Base-by-base conservation (phyloP, 768 basidiomycete genomes). In the Cystofilobasidium macerans region DNA sequence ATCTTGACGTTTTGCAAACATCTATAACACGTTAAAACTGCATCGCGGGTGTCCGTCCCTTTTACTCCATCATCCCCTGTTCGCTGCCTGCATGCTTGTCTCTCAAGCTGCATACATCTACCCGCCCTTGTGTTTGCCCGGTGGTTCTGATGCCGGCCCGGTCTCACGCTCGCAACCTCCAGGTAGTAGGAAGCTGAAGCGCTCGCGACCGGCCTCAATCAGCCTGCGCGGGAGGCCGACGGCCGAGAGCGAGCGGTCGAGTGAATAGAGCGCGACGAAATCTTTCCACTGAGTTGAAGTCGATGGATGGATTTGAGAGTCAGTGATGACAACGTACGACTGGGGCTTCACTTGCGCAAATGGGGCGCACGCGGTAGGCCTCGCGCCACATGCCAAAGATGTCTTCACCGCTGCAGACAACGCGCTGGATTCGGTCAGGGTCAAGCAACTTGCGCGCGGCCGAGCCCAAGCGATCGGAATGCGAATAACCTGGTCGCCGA, bases 341-440 rank as follows among this genome's bases (percentile, higher is more conserved):
- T n/a, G n/a, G n/a, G n/a, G n/a, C n/a, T n/a, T n/a, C n/a, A n/a
- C n/a, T n/a, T n/a, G 14, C 2, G 45, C 22, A 24, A 47, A n/a
- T 47, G 22, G 45, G 3, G 45, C 28, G 22, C 24, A 43, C 38
- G 13, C 60, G 12, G 45, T 72, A 73, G 16, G 70, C 72, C 73
- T 85, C 84, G 22, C 84, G 84, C 12, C 85, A 73, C 83, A 85
- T 84, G 16, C 79, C 81, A 71, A 84, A 85, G 30, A 85, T 81
- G 68, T 86, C 84, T 68, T 80, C 81, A 5, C 83, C 84, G 26
- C 73, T 75, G 71, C 84, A 86, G 38, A 86, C 81, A 11, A 79
- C 81, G 38, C 80, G 74, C 71, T 85, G 84, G 38, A 85, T 84
- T 47, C 81, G 74, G 45, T 75, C 73, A 0, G 81, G 81, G 35